phyloP scores from a whole-genome alignment of 2,329 filamentous ascomycete genomes.

The Aspergillus hortae region DNA sequence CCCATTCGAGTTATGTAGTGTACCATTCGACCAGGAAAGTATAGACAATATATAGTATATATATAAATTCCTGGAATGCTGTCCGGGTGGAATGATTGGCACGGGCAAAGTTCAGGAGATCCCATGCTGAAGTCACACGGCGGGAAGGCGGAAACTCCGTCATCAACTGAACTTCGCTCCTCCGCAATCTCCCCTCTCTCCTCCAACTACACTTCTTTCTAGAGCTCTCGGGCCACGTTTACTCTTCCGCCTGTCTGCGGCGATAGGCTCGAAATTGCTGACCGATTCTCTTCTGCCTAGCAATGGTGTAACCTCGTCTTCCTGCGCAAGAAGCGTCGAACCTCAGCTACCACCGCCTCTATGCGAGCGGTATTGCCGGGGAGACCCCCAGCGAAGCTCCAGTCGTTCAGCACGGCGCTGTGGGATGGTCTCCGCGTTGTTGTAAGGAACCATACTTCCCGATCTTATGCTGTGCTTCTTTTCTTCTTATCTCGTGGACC shows the following conservation, averaged over 20 bases:
- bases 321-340: conserved; percentile 25
- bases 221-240: neutral
- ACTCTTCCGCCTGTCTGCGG: neutral
- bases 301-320: conserved; percentile 32
- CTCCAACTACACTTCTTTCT: neutral
- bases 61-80: neutral
- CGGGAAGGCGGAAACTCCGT: conserved; percentile 14
- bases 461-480: neutral
- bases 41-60: neutral
- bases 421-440: conserved; percentile 72
- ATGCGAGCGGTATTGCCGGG: conserved; percentile 80
- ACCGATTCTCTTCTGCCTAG: conserved; percentile 9
- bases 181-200: neutral
- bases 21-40: neutral
- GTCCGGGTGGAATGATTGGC: neutral
- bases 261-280: neutral
- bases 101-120: too few species aligned
- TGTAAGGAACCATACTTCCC: conserved; percentile 46
- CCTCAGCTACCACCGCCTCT: conserved; percentile 40
- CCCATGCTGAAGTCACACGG: conserved; percentile 11
- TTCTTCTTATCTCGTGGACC: neutral
- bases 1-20: conserved; percentile 5
- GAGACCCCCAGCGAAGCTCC: conserved; percentile 71
- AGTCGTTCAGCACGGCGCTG: conserved; percentile 69
- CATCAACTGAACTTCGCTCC: conserved; percentile 1